Evolutionary conservation across 169 alveolate genomes (phyloP).

Genomic region (Plasmodium gallinaceum): DNA sequence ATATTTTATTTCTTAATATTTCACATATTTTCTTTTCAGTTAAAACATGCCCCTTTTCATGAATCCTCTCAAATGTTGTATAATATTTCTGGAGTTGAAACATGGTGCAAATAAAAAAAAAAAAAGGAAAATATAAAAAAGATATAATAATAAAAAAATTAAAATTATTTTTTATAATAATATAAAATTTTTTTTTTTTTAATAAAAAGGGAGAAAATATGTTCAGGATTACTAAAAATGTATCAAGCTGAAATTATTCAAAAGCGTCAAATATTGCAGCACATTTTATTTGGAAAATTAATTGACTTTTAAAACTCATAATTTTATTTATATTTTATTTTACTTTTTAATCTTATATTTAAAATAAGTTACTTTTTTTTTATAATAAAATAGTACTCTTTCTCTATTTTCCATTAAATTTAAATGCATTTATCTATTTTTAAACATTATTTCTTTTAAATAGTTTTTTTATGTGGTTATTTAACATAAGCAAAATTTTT

Average conservation of each 20-base stretch:
- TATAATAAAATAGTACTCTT: no score
- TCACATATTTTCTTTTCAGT: constrained; percentile 5
- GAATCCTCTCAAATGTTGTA: constrained; percentile 95
- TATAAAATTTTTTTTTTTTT: constrained; percentile 80
- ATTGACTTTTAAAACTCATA: constrained; percentile 74
- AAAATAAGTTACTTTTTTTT: no score
- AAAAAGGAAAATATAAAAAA: neutral
- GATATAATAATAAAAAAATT: neutral
- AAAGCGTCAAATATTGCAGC: constrained; percentile 93
- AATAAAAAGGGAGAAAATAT: constrained; percentile 85
- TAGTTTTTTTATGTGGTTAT: no score
- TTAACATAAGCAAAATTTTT: no score
- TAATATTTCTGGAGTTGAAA: constrained; percentile 91
- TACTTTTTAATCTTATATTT: neutral
- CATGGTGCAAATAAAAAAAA: constrained; percentile 72
- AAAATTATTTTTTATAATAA: constrained; percentile 13
- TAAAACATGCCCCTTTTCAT: constrained; percentile 79
- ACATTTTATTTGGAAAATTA: constrained; percentile 92
- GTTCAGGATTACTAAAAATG: constrained; percentile 93
- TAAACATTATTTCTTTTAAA: neutral
- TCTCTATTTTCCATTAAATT: neutral
- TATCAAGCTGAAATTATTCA: constrained; percentile 92
- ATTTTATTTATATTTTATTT: no score
- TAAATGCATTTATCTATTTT: neutral
- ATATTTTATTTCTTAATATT: neutral